These are phyloP conservation scores for Penicillium occitanis DNA, from an alignment of 2,329 filamentous ascomycete genomes.

Conservation along the genomic window DNA sequence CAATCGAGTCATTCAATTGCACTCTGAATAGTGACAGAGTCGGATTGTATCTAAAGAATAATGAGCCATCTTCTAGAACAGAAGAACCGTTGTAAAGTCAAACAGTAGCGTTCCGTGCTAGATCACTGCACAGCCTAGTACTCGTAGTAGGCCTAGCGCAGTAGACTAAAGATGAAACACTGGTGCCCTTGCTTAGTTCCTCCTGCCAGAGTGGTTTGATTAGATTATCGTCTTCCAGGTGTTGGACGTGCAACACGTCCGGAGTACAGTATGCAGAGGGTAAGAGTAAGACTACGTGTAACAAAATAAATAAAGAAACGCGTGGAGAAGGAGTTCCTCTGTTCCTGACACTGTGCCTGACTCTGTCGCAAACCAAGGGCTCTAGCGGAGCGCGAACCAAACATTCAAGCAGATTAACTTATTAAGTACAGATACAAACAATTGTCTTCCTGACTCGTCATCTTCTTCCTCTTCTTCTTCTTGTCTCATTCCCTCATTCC, in stretches of 20 bases:
- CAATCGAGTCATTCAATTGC: background rate
- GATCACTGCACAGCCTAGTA: background rate
- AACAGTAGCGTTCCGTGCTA: background rate
- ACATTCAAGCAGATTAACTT: background rate
- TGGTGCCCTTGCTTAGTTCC: constrained; percentile 23
- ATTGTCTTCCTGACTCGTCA: constrained; percentile 13
- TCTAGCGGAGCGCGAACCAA: constrained; percentile 11
- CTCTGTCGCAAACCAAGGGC: constrained; percentile 1
- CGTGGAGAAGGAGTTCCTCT: background rate
- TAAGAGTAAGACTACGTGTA: background rate
- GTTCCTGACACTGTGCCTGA: background rate
- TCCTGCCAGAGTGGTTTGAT: background rate
- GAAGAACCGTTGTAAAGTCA: background rate
- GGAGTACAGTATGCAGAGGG: background rate
- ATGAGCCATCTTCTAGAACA: background rate
- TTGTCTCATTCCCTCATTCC: background rate
- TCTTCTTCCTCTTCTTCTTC: constrained; percentile 10
- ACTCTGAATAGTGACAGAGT: background rate
- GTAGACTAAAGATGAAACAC: constrained; percentile 27
- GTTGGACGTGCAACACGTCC: background rate
- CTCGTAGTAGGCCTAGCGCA: background rate
- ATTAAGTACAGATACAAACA: background rate
- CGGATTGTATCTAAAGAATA: background rate
- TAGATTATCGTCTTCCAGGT: background rate
- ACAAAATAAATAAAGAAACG: constrained; percentile 8